Conservation (phyloP, 306 rosid species). For the Dryas alaskensis region DNA sequence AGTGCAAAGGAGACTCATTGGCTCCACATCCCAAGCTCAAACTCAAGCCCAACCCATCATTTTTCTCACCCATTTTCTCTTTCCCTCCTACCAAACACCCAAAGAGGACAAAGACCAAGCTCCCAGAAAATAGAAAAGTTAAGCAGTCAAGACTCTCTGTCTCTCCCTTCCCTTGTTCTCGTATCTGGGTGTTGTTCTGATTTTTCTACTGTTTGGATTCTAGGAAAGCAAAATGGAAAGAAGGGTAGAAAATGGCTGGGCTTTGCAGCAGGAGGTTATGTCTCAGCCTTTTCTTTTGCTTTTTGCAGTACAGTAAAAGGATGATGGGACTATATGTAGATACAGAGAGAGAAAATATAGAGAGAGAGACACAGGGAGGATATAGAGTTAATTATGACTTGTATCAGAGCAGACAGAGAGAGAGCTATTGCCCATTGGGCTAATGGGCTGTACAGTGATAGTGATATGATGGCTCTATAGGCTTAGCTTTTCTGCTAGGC, state of each 20-base stretch:
- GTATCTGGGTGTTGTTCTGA: neutral
- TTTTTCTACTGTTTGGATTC: slow-evolving; percentile 27
- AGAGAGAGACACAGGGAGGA: slow-evolving; percentile 15
- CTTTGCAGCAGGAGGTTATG: slow-evolving; percentile 21
- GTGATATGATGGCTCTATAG: slow-evolving; percentile 18
- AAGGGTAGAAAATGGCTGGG: slow-evolving; percentile 29
- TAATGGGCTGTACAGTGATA: neutral
- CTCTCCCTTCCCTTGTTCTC: neutral
- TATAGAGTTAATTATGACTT: slow-evolving; percentile 64
- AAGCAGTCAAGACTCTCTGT: neutral
- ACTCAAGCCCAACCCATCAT: slow-evolving; percentile 49
- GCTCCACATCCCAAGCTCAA: slow-evolving; percentile 52
- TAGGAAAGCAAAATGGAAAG: slow-evolving; percentile 30
- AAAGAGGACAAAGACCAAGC: slow-evolving; percentile 1
- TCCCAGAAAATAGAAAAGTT: neutral
- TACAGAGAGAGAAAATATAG: slow-evolving; percentile 10
- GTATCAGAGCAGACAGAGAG: slow-evolving; percentile 36
- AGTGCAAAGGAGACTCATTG: slow-evolving; percentile 23
- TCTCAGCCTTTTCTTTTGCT: slow-evolving; percentile 34
- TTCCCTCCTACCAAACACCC: neutral
- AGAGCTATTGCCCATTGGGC: slow-evolving; percentile 22
- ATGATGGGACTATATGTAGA: slow-evolving; percentile 37
- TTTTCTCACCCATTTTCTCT: slow-evolving; percentile 53
- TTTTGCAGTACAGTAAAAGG: slow-evolving; percentile 51
- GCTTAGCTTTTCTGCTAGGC: slow-evolving; percentile 11